Evolutionary conservation across 2,329 filamentous ascomycete genomes (phyloP), one percentile per base, ranked within the genome.

Genomic region (Sarocladiaceae sp.): DNA sequence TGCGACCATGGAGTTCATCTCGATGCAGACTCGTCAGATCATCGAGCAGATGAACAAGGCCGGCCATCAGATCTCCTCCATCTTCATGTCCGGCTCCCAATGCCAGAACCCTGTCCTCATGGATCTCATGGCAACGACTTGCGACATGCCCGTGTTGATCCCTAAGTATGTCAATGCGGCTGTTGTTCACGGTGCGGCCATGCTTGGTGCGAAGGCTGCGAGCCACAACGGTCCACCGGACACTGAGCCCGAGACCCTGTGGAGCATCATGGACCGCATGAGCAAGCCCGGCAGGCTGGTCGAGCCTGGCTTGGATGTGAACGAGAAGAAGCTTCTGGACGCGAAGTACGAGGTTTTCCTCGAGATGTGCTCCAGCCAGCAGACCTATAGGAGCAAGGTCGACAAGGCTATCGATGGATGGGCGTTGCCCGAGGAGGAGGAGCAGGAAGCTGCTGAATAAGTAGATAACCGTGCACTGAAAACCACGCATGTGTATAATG

Each of bases 21-120:
- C 93, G 23, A 78, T 97, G 63, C 93, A 98, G 66, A 98, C 93
- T 1, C 83, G 87, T 47, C 93, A 98, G 65, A 98, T 98, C 56
- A 78, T 98, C 51, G 85, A 94, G 57, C 78, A 85, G 27, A 96
- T 98, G 90, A 98, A 97, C 72, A 72, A 77, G 37, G 74, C 88
- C 2, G 93, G 93, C 9, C 93, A 98, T 68, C 72, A 78, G 53
- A 90, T 98, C 63, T 82, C 76, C 41, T 91, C 85, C 51, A 95
- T 98, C 66, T 98, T 97, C 78, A 97, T 98, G 93, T 95, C 88
- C 4, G 93, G 93, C 49, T 94, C 88, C 10, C 93, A 97, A 64
- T 98, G 93, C 72, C 90, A 96, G 67, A 98, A 98, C 65, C 80
- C 84, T 26, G 80, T 97, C 48, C 74, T 98, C 45, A 95, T 98